Evolutionary conservation across 2,329 filamentous ascomycete genomes (phyloP).

Genomic region (Kalaharituber pfeilii): DNA sequence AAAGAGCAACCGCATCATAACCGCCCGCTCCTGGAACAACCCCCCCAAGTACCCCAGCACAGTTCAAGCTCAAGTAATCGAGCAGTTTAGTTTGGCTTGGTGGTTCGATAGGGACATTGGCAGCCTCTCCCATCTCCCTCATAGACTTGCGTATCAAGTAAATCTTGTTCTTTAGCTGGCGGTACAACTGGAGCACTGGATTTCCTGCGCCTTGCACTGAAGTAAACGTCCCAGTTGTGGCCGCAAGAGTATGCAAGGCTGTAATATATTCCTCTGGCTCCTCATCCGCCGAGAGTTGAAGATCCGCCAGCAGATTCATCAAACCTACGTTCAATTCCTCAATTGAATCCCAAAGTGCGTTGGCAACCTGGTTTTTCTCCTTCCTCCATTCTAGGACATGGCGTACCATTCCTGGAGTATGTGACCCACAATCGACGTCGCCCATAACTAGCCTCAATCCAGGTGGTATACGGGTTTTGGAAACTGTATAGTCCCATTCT

Average conservation of each 20-base stretch:
- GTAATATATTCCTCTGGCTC: constrained; percentile 5
- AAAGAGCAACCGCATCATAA: constrained; percentile 70
- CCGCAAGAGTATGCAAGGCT: constrained; percentile 6
- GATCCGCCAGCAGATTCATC: constrained; percentile 13
- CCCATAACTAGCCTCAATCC: constrained; percentile 76
- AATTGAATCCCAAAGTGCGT: constrained; percentile 54
- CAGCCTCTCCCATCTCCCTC: constrained; percentile 54
- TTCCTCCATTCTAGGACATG: constrained; percentile 69
- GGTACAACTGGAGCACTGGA: constrained; percentile 25
- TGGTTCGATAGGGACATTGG: constrained; percentile 77
- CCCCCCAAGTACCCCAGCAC: constrained; percentile 72
- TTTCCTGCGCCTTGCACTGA: constrained; percentile 35
- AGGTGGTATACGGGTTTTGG: constrained; percentile 49
- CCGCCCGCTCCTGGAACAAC: constrained; percentile 90
- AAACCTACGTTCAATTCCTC: constrained; percentile 59
- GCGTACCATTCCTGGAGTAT: constrained; percentile 93
- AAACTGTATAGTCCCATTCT: constrained; percentile 65
- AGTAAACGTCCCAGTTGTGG: constrained; percentile 30
- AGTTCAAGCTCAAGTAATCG: constrained; percentile 47
- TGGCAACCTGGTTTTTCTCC: constrained; percentile 44
- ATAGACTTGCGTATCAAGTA: constrained; percentile 43
- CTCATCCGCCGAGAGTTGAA: constrained; percentile 5
- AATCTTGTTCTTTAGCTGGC: constrained; percentile 32
- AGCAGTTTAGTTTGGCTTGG: constrained; percentile 66
- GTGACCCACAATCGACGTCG: constrained; percentile 83